Base-by-base conservation (phyloP, 2,329 filamentous ascomycete species). In the Leptographium lundbergii region DNA sequence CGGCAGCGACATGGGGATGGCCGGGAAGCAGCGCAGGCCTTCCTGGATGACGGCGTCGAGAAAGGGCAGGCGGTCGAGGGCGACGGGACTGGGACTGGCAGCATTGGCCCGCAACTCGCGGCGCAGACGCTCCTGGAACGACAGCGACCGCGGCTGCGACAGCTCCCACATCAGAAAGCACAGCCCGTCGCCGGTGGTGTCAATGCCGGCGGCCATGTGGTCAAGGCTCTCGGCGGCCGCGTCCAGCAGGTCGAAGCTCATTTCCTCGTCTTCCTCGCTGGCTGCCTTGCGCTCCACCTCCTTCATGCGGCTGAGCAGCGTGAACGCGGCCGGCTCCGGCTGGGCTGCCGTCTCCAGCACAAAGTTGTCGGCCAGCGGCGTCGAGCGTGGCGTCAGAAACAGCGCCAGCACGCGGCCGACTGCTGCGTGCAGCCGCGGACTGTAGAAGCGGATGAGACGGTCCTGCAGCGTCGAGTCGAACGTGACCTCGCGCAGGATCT, bases 161-260 rank as follows among this genome's bases (percentile, higher is more conserved):
- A 89, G 74, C 67, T 87, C 80, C 78, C 84, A 85, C 81, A 89
- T 85, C 14, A 88, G 73, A 66, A 88, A 88, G 66, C 84, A 87
- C 0, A 88, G 73, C 0, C 77, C 83, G 63, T 88, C 85, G 19
- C 85, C 84, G 0, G 85, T 88, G 0, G 86, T 88, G 65, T 88
- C 85, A 61, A 88, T 87, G 0, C 85, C 86, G 0, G 85, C 85
- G 0, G 80, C 82, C 81, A 88, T 83, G 68, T 88, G 85, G 64
- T 88, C 85, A 59, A 86, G 78, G 65, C 82, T 86, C 69, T 89
- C 86, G 24, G 85, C 84, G 0, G 84, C 84, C 62, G 81, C 77
- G 64, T 84, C 78, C 3, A 81, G 70, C 4, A 73, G 68, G 39
- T 79, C 74, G 39, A 86, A 73, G 4, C 73, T 58, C 54, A 25